Conservation (phyloP, 1,284 basidiomycete genomes). For the Vanrija sp. region DNA sequence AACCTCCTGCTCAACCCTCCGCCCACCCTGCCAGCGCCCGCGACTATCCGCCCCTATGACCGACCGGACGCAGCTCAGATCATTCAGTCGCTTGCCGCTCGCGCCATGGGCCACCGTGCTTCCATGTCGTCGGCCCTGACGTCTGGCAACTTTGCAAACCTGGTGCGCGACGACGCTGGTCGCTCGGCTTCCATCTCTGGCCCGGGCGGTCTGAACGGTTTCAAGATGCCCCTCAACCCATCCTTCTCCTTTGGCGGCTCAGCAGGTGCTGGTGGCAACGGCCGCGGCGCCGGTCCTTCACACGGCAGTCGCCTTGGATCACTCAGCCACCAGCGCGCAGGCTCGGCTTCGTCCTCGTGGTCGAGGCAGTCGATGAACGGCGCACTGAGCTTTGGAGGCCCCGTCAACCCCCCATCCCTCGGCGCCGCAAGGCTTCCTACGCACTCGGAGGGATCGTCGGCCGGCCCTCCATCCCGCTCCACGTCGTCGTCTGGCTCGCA, state of each 20-base stretch:
- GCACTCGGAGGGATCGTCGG: constrained; percentile 32
- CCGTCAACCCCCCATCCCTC: constrained; percentile 19
- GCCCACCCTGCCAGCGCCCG: constrained; percentile 60
- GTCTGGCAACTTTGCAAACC: constrained; percentile 15
- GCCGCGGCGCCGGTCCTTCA: neutral
- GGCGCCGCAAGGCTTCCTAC: constrained; percentile 30
- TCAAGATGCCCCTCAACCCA: constrained; percentile 31
- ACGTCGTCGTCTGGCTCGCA: constrained; percentile 21
- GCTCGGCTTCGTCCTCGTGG: constrained; percentile 36
- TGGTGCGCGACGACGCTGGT: constrained; percentile 6
- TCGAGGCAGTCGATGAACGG: constrained; percentile 25
- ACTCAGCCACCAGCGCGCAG: constrained; percentile 23
- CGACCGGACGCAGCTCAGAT: constrained; percentile 85
- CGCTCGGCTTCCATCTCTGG: constrained; percentile 6
- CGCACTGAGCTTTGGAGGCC: constrained; percentile 21
- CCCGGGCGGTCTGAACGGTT: constrained; percentile 19
- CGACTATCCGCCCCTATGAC: constrained; percentile 82
- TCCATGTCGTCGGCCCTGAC: constrained; percentile 29
- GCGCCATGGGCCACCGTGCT: constrained; percentile 45
- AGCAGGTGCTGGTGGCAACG: constrained; percentile 4
- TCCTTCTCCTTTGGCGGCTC: constrained; percentile 18
- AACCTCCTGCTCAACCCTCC: constrained; percentile 78
- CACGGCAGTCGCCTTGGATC: constrained; percentile 13
- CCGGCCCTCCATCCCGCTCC: constrained; percentile 21
- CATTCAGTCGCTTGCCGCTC: constrained; percentile 76